Conservation (phyloP, 805 yeast genomes). For the Candida khao-thaluensis region DNA sequence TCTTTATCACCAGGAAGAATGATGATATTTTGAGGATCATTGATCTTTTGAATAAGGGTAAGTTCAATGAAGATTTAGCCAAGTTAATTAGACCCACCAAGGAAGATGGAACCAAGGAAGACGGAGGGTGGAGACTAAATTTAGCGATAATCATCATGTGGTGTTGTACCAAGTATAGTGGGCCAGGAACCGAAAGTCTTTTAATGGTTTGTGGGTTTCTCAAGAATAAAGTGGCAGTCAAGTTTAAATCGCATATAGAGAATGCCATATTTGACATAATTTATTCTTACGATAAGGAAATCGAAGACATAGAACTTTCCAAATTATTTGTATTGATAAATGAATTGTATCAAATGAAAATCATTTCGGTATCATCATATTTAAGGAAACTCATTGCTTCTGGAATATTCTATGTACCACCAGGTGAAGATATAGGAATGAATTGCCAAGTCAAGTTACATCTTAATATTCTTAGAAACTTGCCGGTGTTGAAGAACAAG, state of each 20-base stretch:
- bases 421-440: conserved; percentile 17
- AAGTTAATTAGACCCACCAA: conserved; percentile 23
- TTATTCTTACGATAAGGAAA: conserved; percentile 25
- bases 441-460: conserved; percentile 40
- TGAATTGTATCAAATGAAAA: conserved; percentile 48
- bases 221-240: conserved; percentile 35
- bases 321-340: conserved; percentile 47
- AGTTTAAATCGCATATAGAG: conserved; percentile 45
- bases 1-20: conserved; percentile 22
- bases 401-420: conserved; percentile 67
- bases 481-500: conserved; percentile 54
- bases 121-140: conserved; percentile 32
- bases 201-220: conserved; percentile 45
- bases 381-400: conserved; percentile 80
- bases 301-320: conserved; percentile 21
- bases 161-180: conserved; percentile 41
- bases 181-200: conserved; percentile 29
- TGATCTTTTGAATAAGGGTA: conserved; percentile 34
- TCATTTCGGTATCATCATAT: conserved; percentile 63
- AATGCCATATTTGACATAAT: conserved; percentile 41
- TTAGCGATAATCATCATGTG: conserved; percentile 38
- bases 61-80: conserved; percentile 30
- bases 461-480: conserved; percentile 51
- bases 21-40: conserved; percentile 36
- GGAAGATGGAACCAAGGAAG: conserved; percentile 2